phyloP scores from a whole-genome alignment of 495 filamentous ascomycete species.

The Lasiosphaeriaceae sp. region DNA sequence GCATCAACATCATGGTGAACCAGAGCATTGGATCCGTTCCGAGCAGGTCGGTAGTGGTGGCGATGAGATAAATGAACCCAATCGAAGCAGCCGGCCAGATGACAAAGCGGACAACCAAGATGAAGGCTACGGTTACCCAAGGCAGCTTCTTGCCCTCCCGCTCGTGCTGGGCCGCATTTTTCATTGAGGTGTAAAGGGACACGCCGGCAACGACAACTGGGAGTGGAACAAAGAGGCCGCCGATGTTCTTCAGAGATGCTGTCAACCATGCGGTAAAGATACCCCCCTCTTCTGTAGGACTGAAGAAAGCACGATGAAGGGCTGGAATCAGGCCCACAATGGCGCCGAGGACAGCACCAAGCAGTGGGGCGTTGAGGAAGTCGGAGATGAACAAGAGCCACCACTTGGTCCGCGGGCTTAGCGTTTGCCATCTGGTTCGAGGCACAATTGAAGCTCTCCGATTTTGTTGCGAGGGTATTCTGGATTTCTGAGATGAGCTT shows the following conservation, averaged over 20 bases:
- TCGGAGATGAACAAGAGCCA: slow-evolving; percentile 39
- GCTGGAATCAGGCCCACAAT: slow-evolving; percentile 60
- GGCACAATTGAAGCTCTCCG: slow-evolving; percentile 18
- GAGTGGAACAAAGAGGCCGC: slow-evolving; percentile 65
- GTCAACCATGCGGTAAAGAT: slow-evolving; percentile 71
- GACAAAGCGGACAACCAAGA: slow-evolving; percentile 39
- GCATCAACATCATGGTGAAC: slow-evolving; percentile 78
- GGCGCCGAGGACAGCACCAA: slow-evolving; percentile 60
- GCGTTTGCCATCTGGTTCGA: slow-evolving; percentile 23
- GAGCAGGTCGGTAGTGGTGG: slow-evolving; percentile 53
- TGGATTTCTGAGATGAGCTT: neutral
- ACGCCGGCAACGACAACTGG: slow-evolving; percentile 73
- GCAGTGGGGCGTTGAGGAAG: slow-evolving; percentile 62
- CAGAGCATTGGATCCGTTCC: slow-evolving; percentile 66
- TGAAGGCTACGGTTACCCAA: slow-evolving; percentile 45
- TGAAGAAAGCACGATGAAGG: slow-evolving; percentile 66
- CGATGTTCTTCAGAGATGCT: slow-evolving; percentile 59
- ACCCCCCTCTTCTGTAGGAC: slow-evolving; percentile 57
- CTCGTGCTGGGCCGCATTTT: slow-evolving; percentile 30
- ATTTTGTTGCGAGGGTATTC: slow-evolving; percentile 11
- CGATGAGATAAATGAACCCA: slow-evolving; percentile 57
- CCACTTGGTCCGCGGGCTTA: slow-evolving; percentile 31
- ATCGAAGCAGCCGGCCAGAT: slow-evolving; percentile 45
- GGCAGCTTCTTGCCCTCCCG: slow-evolving; percentile 36
- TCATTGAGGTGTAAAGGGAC: slow-evolving; percentile 52